phyloP scores from a whole-genome alignment of 495 filamentous ascomycete species.

The Aspergillus heteromorphus region DNA sequence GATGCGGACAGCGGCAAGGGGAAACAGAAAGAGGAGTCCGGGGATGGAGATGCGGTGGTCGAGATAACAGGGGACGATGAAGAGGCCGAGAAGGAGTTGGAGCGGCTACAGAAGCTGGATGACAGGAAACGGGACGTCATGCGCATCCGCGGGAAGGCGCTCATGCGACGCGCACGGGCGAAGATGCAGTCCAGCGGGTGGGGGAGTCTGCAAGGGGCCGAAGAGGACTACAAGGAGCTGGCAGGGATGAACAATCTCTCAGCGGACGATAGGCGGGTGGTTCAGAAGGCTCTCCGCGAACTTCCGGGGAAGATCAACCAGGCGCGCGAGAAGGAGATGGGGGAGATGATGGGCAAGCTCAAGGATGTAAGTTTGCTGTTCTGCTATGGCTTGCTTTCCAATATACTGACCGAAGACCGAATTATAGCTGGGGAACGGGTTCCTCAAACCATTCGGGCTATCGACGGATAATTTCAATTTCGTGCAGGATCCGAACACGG shows the following conservation, averaged over 20 bases:
- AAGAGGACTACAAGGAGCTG: conserved; percentile 67
- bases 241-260: conserved; percentile 53
- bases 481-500: conserved; percentile 80
- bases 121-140: conserved; percentile 57
- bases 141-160: conserved; percentile 77
- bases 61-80: conserved; percentile 53
- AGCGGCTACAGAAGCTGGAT: conserved; percentile 45
- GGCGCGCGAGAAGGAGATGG: conserved; percentile 80
- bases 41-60: conserved; percentile 33
- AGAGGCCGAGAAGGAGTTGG: conserved; percentile 52
- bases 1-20: conserved; percentile 13
- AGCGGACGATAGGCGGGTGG: conserved; percentile 57
- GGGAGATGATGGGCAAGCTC: conserved; percentile 94
- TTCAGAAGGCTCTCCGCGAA: conserved; percentile 56
- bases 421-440: conserved; percentile 74
- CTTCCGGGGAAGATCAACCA: conserved; percentile 64
- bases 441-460: conserved; percentile 88
- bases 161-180: conserved; percentile 79
- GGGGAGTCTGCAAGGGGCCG: conserved; percentile 73
- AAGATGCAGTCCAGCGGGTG: conserved; percentile 67
- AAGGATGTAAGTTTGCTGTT: conserved; percentile 60
- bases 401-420: conserved; percentile 12
- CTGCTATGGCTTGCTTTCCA: neutral
- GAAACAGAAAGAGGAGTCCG: conserved; percentile 17
- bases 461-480: conserved; percentile 92